phyloP scores from a whole-genome alignment of 192 early-diverging fungal species.

The Chytriomyces confervae region DNA sequence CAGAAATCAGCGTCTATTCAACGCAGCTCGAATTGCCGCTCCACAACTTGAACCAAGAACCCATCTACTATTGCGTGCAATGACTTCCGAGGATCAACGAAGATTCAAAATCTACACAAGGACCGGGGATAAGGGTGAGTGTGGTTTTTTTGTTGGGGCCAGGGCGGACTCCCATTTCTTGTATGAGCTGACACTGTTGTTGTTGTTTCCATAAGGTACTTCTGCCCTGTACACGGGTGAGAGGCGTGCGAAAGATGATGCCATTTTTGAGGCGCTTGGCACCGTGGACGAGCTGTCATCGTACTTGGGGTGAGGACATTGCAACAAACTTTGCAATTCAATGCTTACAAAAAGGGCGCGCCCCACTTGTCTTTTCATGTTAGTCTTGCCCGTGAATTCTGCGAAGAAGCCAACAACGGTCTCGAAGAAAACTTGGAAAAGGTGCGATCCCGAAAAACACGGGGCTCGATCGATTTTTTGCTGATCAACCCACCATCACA shows the following conservation, averaged over 20 bases:
- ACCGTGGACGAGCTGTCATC: conserved; percentile 87
- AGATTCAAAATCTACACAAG: conserved; percentile 84
- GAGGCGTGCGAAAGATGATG: conserved; percentile 84
- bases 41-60: too few relatives aligned
- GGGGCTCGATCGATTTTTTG: neutral
- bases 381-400: conserved; percentile 62
- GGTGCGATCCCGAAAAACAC: conserved; percentile 31
- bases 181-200: neutral
- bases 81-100: conserved; percentile 30
- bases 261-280: conserved; percentile 90
- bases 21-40: too few relatives aligned
- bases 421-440: conserved; percentile 58
- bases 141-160: too few relatives aligned
- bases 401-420: conserved; percentile 56
- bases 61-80: neutral
- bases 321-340: too few relatives aligned
- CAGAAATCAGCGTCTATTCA: too few relatives aligned
- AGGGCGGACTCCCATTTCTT: neutral
- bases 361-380: neutral
- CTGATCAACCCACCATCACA: conserved; percentile 26
- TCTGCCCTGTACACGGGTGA: conserved; percentile 91
- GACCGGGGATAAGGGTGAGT: conserved; percentile 87
- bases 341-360: too few relatives aligned
- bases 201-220: conserved; percentile 63
- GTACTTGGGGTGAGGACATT: conserved; percentile 64